A percentile compares a stretch with the other conserved stretches of the same genome.
Evolutionary conservation across 2,329 filamentous ascomycete species (phyloP).

Genomic region (Colletotrichum orchidophilum): DNA sequence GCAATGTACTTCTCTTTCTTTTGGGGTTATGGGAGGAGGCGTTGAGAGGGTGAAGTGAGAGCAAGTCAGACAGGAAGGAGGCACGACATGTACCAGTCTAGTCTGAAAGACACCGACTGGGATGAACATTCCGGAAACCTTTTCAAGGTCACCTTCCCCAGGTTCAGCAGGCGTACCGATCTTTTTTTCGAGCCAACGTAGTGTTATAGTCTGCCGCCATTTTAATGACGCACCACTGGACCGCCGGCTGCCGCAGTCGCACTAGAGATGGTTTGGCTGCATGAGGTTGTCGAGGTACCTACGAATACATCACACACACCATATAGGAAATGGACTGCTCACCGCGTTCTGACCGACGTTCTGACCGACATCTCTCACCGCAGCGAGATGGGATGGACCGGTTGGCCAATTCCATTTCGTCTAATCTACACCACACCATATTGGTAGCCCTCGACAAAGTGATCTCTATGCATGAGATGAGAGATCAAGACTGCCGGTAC

Average conservation of each 20-base stretch:
- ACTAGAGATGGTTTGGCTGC: not conserved
- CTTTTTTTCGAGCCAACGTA: not conserved
- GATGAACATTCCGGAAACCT: not conserved
- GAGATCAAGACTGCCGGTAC: not conserved
- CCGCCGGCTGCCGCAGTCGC: constrained; percentile 2
- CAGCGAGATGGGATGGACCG: not conserved
- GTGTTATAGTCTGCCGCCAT: constrained; percentile 8
- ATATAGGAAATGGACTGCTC: not conserved
- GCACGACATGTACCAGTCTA: not conserved
- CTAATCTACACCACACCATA: not conserved
- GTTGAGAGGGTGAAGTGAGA: no score
- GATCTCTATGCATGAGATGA: not conserved
- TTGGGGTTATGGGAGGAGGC: not conserved
- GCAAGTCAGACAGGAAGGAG: not conserved
- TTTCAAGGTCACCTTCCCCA: not conserved
- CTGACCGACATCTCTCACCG: not conserved
- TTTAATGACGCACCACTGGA: not conserved
- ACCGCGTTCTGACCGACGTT: not conserved
- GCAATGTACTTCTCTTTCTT: not conserved
- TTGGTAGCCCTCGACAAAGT: not conserved
- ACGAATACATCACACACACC: not conserved
- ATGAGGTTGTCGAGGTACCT: not conserved
- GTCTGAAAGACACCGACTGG: no score
- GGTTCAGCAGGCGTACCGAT: no score
- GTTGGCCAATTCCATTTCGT: not conserved